Evolutionary conservation across 257 asterid species (phyloP).

Genomic region (Capsicum rhomboideum): DNA sequence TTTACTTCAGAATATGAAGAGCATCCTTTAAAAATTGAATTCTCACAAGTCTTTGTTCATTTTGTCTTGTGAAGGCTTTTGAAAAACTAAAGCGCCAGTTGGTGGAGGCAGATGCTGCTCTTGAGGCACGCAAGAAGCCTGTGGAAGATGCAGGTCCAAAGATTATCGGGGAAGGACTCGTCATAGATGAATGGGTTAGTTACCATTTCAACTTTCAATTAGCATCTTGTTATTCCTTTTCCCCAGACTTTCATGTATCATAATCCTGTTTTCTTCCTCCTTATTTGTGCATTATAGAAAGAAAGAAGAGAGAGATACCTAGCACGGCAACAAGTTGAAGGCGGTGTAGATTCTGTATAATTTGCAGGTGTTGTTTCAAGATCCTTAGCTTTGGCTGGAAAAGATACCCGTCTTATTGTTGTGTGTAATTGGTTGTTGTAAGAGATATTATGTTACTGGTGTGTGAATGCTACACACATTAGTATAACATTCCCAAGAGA

Average conservation of each 20-base stretch:
- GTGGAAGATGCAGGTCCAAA: conserved; percentile 63
- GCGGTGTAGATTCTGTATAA: conserved; percentile 57
- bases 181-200: conserved; percentile 89
- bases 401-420: not conserved
- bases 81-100: conserved; percentile 68
- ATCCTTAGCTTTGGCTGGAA: not conserved
- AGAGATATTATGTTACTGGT: not conserved
- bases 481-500: not conserved
- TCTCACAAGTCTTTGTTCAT: not conserved
- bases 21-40: too few relatives aligned
- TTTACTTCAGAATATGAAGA: not conserved
- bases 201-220: not conserved
- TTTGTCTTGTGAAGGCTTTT: conserved; percentile 42
- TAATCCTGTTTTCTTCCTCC: not conserved
- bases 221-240: not conserved
- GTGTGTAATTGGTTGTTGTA: not conserved
- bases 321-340: conserved; percentile 87
- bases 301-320: conserved; percentile 96
- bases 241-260: not conserved
- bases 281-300: conserved; percentile 36
- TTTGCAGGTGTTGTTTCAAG: not conserved
- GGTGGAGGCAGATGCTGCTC: conserved; percentile 87
- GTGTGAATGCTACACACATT: not conserved
- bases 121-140: conserved; percentile 78
- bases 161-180: conserved; percentile 87